phyloP scores from a whole-genome alignment of 2,329 filamentous ascomycete genomes.

The Bipolaris cookei region DNA sequence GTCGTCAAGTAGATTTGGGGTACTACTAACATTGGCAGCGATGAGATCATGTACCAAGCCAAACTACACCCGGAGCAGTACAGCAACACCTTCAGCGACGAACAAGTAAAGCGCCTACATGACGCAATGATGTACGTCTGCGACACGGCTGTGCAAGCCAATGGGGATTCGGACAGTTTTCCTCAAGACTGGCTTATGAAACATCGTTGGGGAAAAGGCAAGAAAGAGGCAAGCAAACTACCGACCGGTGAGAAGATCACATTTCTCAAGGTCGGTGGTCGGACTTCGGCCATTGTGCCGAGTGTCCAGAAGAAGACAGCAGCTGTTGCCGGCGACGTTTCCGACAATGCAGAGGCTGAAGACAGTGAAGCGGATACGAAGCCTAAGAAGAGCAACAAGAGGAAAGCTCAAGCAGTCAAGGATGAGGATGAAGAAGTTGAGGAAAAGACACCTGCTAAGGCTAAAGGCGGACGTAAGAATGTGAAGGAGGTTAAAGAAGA shows the following conservation, averaged over 20 bases:
- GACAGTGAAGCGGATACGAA: slow-evolving; percentile 32
- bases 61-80: slow-evolving; percentile 92
- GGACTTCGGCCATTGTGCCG: slow-evolving; percentile 89
- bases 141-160: slow-evolving; percentile 74
- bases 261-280: slow-evolving; percentile 86
- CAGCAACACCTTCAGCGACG: slow-evolving; percentile 77
- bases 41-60: slow-evolving; percentile 91
- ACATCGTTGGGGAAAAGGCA: slow-evolving; percentile 87
- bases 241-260: slow-evolving; percentile 86
- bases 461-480: slow-evolving; percentile 34
- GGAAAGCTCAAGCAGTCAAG: slow-evolving; percentile 39
- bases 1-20: background rate
- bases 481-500: slow-evolving; percentile 32
- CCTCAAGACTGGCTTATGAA: slow-evolving; percentile 86
- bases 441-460: slow-evolving; percentile 18
- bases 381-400: slow-evolving; percentile 45
- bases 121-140: slow-evolving; percentile 79
- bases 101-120: slow-evolving; percentile 74
- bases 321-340: slow-evolving; percentile 62
- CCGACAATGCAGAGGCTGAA: slow-evolving; percentile 39
- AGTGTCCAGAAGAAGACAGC: slow-evolving; percentile 83
- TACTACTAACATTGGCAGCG: slow-evolving; percentile 49
- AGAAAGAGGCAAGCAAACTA: slow-evolving; percentile 71
- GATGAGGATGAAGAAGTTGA: slow-evolving; percentile 29
- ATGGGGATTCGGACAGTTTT: slow-evolving; percentile 84